Evolutionary conservation across 2,329 filamentous ascomycete species (phyloP), one percentile per base, ranked within the genome.

Genomic region (Pyrenochaeta sp.): DNA sequence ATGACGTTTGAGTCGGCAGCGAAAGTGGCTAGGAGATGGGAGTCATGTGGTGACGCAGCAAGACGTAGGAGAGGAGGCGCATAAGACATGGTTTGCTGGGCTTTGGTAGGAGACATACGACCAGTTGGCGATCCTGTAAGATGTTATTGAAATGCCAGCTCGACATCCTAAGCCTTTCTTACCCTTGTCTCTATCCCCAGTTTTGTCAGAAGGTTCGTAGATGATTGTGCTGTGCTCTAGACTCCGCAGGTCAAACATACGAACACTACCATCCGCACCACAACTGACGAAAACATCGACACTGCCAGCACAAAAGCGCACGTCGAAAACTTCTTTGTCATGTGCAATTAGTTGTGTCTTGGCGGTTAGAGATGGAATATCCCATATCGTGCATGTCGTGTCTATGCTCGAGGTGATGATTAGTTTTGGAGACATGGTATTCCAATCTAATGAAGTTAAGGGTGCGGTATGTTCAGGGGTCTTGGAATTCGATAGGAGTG

Each of bases 371-470:
- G 94, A 96, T 3, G 94, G 94, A 42, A 99, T 99, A 70, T 99
- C 94, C 94, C 94, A 99, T 56, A 99, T 99, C 4, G 94, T 99
- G 74, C 94, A 99, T 5, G 94, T 99, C 1, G 94, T 99, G 68
- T 99, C 94, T 65, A 99, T 99, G 70, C 92, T 97, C 3, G 92
- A 96, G 1, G 94, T 99, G 64, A 99, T 99, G 67, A 99, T 99
- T 40, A 99, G 79, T 69, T 93, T 96, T 0, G 94, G 94, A 17
- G 91, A 96, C 38, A 99, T 87, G 2, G 90, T 96, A 65, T 99
- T 99, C 94, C 94, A 99, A 70, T 99, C 94, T 32, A 99, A 80
- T 11, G 92, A 96, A 2, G 94, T 99, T 45, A 99, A 83, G 14
- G 94, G 94, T 10, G 94, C 94, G 4, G 94, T 99, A 68, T 99